Conservation (phyloP, 1,284 basidiomycete genomes). For the Fomitopsis schrenkii region DNA sequence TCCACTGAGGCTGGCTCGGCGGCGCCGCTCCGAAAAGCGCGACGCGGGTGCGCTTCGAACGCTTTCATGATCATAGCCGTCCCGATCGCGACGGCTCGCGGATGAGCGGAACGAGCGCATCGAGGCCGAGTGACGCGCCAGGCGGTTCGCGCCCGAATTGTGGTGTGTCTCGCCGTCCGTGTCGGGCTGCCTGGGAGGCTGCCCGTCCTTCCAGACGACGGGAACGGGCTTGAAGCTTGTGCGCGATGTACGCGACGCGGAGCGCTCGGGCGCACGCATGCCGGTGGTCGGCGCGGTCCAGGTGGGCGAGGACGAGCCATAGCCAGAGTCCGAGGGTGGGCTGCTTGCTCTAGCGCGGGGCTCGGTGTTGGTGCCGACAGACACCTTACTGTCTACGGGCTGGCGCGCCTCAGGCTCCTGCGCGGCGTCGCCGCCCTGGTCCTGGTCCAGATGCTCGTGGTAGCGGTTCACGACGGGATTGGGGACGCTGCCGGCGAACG, state of each 20-base stretch:
- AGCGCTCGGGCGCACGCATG: not conserved
- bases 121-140: slow-evolving; percentile 19
- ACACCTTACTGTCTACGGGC: not conserved
- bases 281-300: not conserved
- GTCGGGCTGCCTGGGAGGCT: slow-evolving; percentile 1
- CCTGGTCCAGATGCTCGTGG: slow-evolving; percentile 3
- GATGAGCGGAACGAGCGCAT: slow-evolving; percentile 23
- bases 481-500: not conserved
- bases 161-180: slow-evolving; percentile 1
- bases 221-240: slow-evolving; percentile 21
- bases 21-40: slow-evolving; percentile 25
- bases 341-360: not conserved
- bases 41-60: slow-evolving; percentile 17
- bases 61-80: slow-evolving; percentile 15
- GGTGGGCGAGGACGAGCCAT: slow-evolving; percentile 17
- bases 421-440: slow-evolving; percentile 2
- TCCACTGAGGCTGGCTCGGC: slow-evolving; percentile 32
- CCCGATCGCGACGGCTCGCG: not conserved
- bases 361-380: not conserved
- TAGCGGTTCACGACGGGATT: slow-evolving; percentile 1
- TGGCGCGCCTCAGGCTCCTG: not conserved
- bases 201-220: slow-evolving; percentile 21
- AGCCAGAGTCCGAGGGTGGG: slow-evolving; percentile 23
- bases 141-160: slow-evolving; percentile 1
- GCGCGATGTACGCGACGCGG: slow-evolving; percentile 11